These are phyloP conservation scores for Evernia prunastri DNA, from an alignment of 495 filamentous ascomycete species.

Conservation along the genomic window DNA sequence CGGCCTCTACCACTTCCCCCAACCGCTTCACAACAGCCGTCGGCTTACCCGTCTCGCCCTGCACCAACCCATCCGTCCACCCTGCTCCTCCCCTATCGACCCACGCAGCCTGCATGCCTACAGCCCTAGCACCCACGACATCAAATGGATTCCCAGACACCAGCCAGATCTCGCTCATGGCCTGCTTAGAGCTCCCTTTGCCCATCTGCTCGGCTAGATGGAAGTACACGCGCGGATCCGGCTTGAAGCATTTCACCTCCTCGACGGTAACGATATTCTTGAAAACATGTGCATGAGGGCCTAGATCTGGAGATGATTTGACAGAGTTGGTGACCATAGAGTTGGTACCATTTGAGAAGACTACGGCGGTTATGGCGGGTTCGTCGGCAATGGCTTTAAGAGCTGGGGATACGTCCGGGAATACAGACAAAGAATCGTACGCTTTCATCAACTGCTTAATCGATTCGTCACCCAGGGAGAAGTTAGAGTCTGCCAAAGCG, in stretches of 20 bases:
- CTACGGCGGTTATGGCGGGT: slow-evolving; percentile 44
- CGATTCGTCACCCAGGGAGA: slow-evolving; percentile 37
- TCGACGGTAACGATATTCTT: slow-evolving; percentile 57
- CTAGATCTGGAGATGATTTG: slow-evolving; percentile 47
- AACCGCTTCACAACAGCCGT: slow-evolving; percentile 24
- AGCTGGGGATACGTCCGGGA: slow-evolving; percentile 56
- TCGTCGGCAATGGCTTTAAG: slow-evolving; percentile 40
- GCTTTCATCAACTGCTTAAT: slow-evolving; percentile 50
- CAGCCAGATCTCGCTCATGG: slow-evolving; percentile 57
- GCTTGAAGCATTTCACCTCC: slow-evolving; percentile 58
- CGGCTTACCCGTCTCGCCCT: slow-evolving; percentile 35
- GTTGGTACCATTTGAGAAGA: slow-evolving; percentile 71
- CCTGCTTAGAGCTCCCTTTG: slow-evolving; percentile 35
- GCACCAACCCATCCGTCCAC: slow-evolving; percentile 47
- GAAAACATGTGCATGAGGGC: slow-evolving; percentile 45
- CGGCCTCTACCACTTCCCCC: slow-evolving; percentile 19
- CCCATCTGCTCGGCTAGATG: slow-evolving; percentile 51
- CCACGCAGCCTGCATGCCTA: slow-evolving; percentile 58
- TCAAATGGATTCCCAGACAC: slow-evolving; percentile 79
- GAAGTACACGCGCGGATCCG: slow-evolving; percentile 56
- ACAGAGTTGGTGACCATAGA: slow-evolving; percentile 59
- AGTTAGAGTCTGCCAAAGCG: slow-evolving; percentile 51
- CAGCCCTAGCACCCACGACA: slow-evolving; percentile 44
- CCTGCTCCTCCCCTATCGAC: slow-evolving; percentile 51
- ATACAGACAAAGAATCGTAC: slow-evolving; percentile 66